Evolutionary conservation across 1,284 basidiomycete genomes (phyloP), one percentile per base, ranked within the genome.

Genomic region (Heterobasidion irregulare): DNA sequence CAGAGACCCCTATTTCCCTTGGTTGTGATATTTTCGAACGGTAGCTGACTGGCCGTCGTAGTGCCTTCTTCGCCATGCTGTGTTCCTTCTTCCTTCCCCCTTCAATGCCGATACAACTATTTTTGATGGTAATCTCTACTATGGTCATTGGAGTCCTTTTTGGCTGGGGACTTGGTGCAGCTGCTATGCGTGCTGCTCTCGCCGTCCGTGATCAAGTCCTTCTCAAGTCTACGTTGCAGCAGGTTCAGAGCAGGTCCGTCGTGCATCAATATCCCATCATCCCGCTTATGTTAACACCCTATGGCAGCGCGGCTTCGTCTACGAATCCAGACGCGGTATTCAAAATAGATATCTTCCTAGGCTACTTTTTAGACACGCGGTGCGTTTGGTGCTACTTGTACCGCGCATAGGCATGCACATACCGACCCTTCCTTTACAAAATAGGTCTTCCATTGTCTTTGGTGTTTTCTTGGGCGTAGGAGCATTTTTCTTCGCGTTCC

Each of bases 111-210:
- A 61, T 72, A 6, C 73, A 74, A 52, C 55, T 73, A 8, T 74
- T 70, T 53, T 16, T 73, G 5, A 67, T 68, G 47, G 74, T 70
- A 8, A 70, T 79, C 6, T 57, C 72, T 4, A 81, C 78, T 0
- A 62, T 87, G 18, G 64, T 80, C 1, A 18, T 80, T 56, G 88
- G 89, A 0, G 74, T 87, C 68, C 68, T 78, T 1, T 52, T 88
- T 5, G 89, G 89, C 8, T 92, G 90, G 89, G 89, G 82, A 0
- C 80, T 86, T 73, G 84, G 84, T 5, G 75, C 72, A 41, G 87
- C 86, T 1, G 83, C 79, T 0, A 90, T 89, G 85, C 83, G 80
- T 2, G 78, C 85, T 1, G 82, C 78, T 0, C 64, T 82, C 1
- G 68, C 75, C n/a, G 83, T 78, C 0, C 73, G 89, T 41, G 74